Evolutionary conservation across 192 early-diverging fungal genomes (phyloP), one percentile per base, ranked within the genome.

Genomic region (Dissophora ornata): DNA sequence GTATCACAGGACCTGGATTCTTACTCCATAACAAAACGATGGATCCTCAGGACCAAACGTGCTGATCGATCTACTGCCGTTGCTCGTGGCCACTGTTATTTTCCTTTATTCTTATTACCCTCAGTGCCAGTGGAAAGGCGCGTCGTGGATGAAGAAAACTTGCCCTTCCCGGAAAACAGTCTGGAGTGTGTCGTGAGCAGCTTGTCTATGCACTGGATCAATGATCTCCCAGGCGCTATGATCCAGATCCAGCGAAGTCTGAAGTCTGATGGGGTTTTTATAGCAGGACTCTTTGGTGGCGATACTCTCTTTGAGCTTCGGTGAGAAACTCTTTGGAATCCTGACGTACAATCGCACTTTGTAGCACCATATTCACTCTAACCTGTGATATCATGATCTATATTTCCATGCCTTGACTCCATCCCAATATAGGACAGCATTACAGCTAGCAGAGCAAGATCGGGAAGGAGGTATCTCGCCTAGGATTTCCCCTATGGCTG

Each of bases 281-380:
- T 98, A 50, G 96, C 90, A 11, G 92, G 95, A 7, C 91, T 98
- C 90, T 87, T 96, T 83, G 96, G 97, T 33, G 95, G 94, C 4
- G 97, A 98, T 58, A 95, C 96, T n/a, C 82, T 98, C 24, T 98
- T 93, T 87, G 97, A 98, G 79, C 84, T 98, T 18, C 75, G 90
- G 89, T 86, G 44, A 78, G 24, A 41, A 18, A 25, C 11, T 60
- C n/a, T 26, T 7, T n/a, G 2, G 32, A 18, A 54, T 45, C 9
- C n/a, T n/a, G n/a, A n/a, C n/a, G n/a, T n/a, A n/a, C n/a, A n/a
- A n/a, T n/a, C n/a, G n/a, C n/a, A n/a, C n/a, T n/a, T n/a, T n/a
- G n/a, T n/a, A n/a, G 12, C 44, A 45, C 18, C 44, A 45, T 45
- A 18, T 45, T 36, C 10, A n/a, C n/a, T n/a, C n/a, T n/a, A n/a